phyloP scores from a whole-genome alignment of 169 alveolate genomes.

The Eimeria praecox region DNA sequence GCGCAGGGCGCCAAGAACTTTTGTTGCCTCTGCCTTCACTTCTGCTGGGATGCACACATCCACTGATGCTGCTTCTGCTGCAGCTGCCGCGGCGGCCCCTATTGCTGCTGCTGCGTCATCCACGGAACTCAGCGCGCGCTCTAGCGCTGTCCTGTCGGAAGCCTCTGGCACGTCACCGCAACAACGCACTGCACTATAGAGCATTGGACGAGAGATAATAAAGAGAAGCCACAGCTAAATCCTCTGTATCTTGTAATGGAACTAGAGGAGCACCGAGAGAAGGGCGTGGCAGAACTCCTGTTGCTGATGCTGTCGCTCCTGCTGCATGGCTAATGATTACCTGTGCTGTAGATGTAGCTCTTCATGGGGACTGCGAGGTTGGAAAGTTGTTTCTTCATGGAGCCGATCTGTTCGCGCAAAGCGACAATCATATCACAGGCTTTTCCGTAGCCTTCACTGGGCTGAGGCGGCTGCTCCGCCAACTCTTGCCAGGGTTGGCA shows the following conservation, averaged over 20 bases:
- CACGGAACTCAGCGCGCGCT: not conserved
- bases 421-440: slow-evolving; percentile 55
- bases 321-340: not conserved
- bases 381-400: slow-evolving; percentile 62
- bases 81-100: slow-evolving; percentile 14
- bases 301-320: slow-evolving; percentile 23
- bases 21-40: slow-evolving; percentile 29
- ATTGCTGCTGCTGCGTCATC: slow-evolving; percentile 55
- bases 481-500: slow-evolving; percentile 43
- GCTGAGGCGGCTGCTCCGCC: slow-evolving; percentile 61
- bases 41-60: not conserved
- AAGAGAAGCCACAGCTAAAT: not conserved
- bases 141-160: not conserved
- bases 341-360: slow-evolving; percentile 69
- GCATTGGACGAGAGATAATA: not conserved
- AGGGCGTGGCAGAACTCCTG: not conserved
- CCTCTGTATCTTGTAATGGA: not conserved
- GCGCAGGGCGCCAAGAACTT: not conserved
- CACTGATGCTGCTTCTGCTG: slow-evolving; percentile 68
- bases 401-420: slow-evolving; percentile 61
- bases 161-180: not conserved
- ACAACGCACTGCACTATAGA: not conserved
- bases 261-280: not conserved
- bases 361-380: slow-evolving; percentile 65
- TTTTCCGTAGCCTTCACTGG: slow-evolving; percentile 55